These are phyloP conservation scores for Ustilago trichophora DNA, from an alignment of 1,284 basidiomycete genomes.

Conservation along the genomic window DNA sequence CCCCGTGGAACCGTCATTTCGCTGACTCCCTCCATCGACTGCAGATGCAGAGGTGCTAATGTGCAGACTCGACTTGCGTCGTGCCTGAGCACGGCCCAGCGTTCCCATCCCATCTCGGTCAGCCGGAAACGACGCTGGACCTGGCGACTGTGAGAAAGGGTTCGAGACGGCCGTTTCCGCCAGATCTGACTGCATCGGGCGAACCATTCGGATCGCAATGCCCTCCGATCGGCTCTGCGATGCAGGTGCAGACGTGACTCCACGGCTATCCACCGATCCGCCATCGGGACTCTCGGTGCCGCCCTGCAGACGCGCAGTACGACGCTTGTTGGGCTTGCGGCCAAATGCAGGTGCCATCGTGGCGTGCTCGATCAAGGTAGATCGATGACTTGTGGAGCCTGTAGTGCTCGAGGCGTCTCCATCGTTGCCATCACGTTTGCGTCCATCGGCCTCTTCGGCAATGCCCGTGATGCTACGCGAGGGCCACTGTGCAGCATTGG, in stretches of 20 bases:
- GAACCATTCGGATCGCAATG: constrained; percentile 21
- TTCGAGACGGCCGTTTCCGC: constrained; percentile 35
- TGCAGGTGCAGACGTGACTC: constrained; percentile 34
- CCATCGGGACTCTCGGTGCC: constrained; percentile 12
- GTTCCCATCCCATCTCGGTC: constrained; percentile 28
- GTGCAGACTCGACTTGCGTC: constrained; percentile 37
- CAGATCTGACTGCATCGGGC: constrained; percentile 20
- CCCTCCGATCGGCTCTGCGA: constrained; percentile 39
- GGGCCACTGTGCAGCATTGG: constrained; percentile 24
- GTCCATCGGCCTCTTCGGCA: constrained; percentile 14
- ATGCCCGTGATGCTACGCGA: constrained; percentile 33
- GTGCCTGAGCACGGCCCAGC: constrained; percentile 17
- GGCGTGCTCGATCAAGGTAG: constrained; percentile 39
- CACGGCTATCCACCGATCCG: constrained; percentile 9
- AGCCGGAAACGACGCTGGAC: constrained; percentile 29
- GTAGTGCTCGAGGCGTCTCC: constrained; percentile 27
- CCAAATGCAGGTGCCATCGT: constrained; percentile 44
- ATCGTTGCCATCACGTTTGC: constrained; percentile 10
- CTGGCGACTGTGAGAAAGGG: constrained; percentile 51
- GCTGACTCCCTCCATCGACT: not conserved
- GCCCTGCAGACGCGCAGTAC: constrained; percentile 11
- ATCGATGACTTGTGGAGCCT: constrained; percentile 35
- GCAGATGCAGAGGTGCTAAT: constrained; percentile 25
- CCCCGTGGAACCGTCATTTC: not conserved
- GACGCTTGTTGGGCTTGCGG: constrained; percentile 30